Evolutionary conservation across 768 basidiomycete species (phyloP).

Genomic region (Leucocoprinus sp.): DNA sequence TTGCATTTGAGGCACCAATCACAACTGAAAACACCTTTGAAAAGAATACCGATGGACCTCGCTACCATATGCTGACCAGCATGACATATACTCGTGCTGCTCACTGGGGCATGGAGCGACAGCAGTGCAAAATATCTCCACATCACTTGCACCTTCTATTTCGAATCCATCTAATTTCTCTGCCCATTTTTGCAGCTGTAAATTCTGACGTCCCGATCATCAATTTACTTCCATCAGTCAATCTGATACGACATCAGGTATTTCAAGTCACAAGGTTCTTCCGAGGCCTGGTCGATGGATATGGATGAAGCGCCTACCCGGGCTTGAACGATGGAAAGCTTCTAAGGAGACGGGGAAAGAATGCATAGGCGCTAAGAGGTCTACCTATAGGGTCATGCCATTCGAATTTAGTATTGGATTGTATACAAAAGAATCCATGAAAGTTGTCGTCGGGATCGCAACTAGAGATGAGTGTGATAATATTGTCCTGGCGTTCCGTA

Average conservation of each 20-base stretch:
- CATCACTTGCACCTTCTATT: slow-evolving; percentile 34
- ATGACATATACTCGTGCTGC: slow-evolving; percentile 53
- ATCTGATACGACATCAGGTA: slow-evolving; percentile 15
- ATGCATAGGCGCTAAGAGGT: slow-evolving; percentile 42
- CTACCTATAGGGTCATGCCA: slow-evolving; percentile 42
- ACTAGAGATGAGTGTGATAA: slow-evolving; percentile 50
- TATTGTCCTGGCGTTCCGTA: slow-evolving; percentile 19
- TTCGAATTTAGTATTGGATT: slow-evolving; percentile 39
- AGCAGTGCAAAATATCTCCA: slow-evolving; percentile 46
- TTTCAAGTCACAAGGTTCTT: slow-evolving; percentile 36
- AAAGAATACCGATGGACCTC: slow-evolving; percentile 49
- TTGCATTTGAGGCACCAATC: too few species aligned
- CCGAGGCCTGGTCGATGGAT: slow-evolving; percentile 55
- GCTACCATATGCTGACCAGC: slow-evolving; percentile 76
- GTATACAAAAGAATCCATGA: slow-evolving; percentile 52
- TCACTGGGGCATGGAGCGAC: slow-evolving; percentile 77
- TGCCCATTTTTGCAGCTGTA: slow-evolving; percentile 45
- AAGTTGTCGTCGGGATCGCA: slow-evolving; percentile 30
- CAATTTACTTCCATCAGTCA: not conserved
- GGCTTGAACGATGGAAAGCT: slow-evolving; percentile 33
- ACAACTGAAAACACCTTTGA: too few species aligned
- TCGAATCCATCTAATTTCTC: slow-evolving; percentile 47
- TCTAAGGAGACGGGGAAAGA: slow-evolving; percentile 25
- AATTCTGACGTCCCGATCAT: slow-evolving; percentile 32
- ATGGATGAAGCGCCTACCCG: slow-evolving; percentile 70